phyloP scores from a whole-genome alignment of 1,139 yeast species.

The Lodderomyces oxycetoniae region DNA sequence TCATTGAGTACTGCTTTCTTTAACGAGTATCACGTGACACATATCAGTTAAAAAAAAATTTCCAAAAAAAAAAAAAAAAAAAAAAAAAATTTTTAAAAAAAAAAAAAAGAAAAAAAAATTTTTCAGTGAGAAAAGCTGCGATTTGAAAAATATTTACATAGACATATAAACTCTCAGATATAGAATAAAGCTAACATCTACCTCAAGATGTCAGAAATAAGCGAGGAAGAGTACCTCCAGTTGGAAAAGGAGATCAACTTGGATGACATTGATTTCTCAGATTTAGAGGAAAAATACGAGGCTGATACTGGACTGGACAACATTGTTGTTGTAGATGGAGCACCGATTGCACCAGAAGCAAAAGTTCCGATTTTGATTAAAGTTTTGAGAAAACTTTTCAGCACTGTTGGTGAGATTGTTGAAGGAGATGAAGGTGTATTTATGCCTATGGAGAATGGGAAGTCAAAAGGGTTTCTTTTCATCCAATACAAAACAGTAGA shows the following conservation, averaged over 20 bases:
- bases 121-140: too few species aligned
- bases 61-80: background rate
- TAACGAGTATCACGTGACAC: too few species aligned
- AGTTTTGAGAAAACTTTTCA: constrained; percentile 77
- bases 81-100: too few species aligned
- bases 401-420: constrained; percentile 62
- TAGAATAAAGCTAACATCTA: too few species aligned
- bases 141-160: too few species aligned
- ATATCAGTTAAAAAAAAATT: too few species aligned
- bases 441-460: constrained; percentile 79
- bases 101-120: too few species aligned
- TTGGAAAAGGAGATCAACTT: constrained; percentile 47
- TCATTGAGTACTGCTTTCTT: too few species aligned
- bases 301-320: constrained; percentile 68
- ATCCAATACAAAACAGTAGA: constrained; percentile 70
- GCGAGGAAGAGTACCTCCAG: constrained; percentile 19
- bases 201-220: constrained; percentile 12
- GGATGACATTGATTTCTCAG: constrained; percentile 78
- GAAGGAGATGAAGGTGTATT: constrained; percentile 65
- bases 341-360: constrained; percentile 89
- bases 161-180: too few species aligned
- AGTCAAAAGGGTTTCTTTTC: constrained; percentile 83
- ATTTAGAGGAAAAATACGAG: constrained; percentile 72
- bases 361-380: constrained; percentile 81
- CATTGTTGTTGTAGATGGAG: constrained; percentile 88